Conservation (phyloP, 179 eudicot species). For the Beta corolliflora region DNA sequence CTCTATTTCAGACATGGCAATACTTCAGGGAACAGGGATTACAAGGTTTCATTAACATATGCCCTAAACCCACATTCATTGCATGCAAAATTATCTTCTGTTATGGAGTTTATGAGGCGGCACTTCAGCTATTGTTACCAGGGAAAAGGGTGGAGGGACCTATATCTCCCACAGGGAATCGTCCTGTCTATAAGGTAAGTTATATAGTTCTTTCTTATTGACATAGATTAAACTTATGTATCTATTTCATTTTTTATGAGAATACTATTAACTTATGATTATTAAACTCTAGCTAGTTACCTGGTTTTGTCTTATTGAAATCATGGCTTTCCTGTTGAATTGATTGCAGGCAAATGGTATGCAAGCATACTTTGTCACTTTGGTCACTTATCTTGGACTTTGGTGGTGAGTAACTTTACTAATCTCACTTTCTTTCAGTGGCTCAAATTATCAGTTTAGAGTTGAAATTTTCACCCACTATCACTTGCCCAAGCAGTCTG, state of each 20-base stretch:
- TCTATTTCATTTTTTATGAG: not conserved
- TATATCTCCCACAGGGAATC: constrained; percentile 82
- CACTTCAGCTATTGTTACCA: constrained; percentile 77
- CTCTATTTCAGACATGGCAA: constrained; percentile 53
- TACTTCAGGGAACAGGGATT: constrained; percentile 61
- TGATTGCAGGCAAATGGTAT: constrained; percentile 86
- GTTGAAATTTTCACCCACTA: not conserved
- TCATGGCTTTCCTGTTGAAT: not conserved
- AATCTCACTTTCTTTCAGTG: not conserved
- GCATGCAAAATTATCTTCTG: constrained; percentile 84
- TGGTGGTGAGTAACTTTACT: constrained; percentile 74
- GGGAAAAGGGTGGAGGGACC: constrained; percentile 97
- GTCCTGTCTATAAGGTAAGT: constrained; percentile 71
- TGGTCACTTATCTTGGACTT: constrained; percentile 75
- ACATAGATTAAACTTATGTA: not conserved
- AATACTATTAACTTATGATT: not conserved
- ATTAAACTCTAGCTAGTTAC: not conserved
- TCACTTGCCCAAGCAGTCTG: not conserved
- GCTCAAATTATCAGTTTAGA: not conserved
- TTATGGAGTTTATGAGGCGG: constrained; percentile 93
- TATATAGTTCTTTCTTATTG: not conserved
- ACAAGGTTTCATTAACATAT: constrained; percentile 69
- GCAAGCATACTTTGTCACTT: constrained; percentile 76
- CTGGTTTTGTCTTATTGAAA: not conserved
- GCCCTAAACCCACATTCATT: constrained; percentile 81